A percentile compares a stretch with the other conserved stretches of the same genome.
Conservation (phyloP, 257 asterid genomes). For the Vinca minor region DNA sequence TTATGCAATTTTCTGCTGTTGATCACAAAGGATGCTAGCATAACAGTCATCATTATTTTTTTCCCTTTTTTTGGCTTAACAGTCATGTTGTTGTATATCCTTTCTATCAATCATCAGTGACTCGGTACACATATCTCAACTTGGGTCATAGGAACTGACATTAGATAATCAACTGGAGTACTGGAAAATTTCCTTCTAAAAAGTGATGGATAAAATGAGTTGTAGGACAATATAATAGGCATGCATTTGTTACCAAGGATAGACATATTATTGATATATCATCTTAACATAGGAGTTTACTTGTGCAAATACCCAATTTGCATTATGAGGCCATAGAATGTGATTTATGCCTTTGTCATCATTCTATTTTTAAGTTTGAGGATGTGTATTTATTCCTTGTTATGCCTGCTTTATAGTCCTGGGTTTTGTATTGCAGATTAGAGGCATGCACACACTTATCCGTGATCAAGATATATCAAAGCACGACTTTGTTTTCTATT, state of each 20-base stretch:
- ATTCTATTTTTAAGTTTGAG: neutral
- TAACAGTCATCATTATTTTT: neutral
- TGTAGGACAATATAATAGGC: neutral
- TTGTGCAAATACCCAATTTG: neutral
- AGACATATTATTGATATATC: neutral
- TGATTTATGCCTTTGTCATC: neutral
- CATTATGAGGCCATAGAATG: neutral
- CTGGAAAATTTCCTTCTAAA: neutral
- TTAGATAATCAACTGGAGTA: neutral
- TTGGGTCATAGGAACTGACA: too few species aligned
- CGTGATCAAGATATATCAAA: slow-evolving; percentile 89
- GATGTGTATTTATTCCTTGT: neutral
- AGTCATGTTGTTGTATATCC: neutral
- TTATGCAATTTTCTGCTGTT: neutral
- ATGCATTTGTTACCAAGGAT: neutral
- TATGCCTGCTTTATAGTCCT: neutral
- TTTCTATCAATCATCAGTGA: neutral
- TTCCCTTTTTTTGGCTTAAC: too few species aligned
- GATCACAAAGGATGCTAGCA: neutral
- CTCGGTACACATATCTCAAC: too few species aligned
- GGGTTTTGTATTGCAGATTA: slow-evolving; percentile 53
- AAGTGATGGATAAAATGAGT: neutral
- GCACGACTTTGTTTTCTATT: slow-evolving; percentile 95
- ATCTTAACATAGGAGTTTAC: neutral
- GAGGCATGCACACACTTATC: slow-evolving; percentile 98